Percentiles rank a stretch among this genome's conserved stretches.
phyloP scores from a whole-genome alignment of 352 stramenopile genomes.

The Pythium aquatile region DNA sequence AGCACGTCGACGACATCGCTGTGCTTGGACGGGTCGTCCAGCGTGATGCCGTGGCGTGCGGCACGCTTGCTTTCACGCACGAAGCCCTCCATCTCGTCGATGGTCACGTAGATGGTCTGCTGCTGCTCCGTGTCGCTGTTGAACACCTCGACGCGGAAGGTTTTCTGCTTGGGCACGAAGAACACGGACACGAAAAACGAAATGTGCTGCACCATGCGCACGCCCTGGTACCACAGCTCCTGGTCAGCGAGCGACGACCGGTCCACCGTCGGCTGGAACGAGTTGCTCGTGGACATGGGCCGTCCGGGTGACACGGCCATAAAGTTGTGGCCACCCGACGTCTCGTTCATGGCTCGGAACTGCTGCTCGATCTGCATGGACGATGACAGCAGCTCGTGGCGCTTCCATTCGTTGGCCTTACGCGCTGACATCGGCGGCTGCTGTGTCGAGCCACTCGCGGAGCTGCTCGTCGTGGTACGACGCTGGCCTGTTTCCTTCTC shows the following conservation, averaged over 20 bases:
- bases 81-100: conserved; percentile 55
- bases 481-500: conserved; percentile 68
- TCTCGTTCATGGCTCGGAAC: conserved; percentile 31
- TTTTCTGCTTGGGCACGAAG: conserved; percentile 54
- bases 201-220: conserved; percentile 53
- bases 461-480: conserved; percentile 23
- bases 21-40: conserved; percentile 32
- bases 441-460: conserved; percentile 5
- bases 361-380: conserved; percentile 48
- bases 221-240: conserved; percentile 71
- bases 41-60: conserved; percentile 10
- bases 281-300: background rate
- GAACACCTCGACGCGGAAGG: conserved; percentile 75
- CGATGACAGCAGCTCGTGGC: conserved; percentile 32
- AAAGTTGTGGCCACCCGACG: conserved; percentile 10
- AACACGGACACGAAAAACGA: conserved; percentile 78
- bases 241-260: conserved; percentile 41
- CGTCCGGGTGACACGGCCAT: conserved; percentile 11
- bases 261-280: background rate
- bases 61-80: conserved; percentile 50
- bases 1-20: conserved; percentile 55
- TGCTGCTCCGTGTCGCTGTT: conserved; percentile 78
- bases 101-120: conserved; percentile 74
- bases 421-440: conserved; percentile 14
- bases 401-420: conserved; percentile 39